phyloP scores from a whole-genome alignment of 208 protist species.

The Wallacemonas sp. region DNA sequence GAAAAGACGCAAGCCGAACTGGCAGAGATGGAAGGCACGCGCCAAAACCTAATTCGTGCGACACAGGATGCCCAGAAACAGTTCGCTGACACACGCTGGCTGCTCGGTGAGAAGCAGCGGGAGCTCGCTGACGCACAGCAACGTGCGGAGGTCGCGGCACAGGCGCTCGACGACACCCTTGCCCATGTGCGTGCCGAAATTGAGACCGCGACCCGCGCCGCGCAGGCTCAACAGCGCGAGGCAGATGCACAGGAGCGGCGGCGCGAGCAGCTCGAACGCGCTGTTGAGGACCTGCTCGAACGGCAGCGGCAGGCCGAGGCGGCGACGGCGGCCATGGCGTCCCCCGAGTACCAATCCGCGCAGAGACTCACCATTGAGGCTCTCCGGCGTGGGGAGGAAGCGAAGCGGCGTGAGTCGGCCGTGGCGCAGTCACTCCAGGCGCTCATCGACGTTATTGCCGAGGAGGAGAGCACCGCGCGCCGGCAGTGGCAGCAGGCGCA shows the following conservation, averaged over 20 bases:
- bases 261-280: neutral
- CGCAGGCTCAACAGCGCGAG: neutral
- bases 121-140: neutral
- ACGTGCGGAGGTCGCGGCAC: neutral
- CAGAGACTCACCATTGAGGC: neutral
- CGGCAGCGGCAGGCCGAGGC: neutral
- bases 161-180: neutral
- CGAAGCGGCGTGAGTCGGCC: neutral
- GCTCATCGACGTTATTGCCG: neutral
- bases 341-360: neutral
- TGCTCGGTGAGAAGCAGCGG: neutral
- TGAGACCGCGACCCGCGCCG: too few relatives aligned
- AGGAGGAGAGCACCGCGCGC: neutral
- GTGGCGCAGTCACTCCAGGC: neutral
- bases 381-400: neutral
- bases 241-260: neutral
- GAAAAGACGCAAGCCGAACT: neutral
- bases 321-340: neutral
- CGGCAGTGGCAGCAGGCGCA: neutral
- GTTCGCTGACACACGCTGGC: constrained; percentile 1
- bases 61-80: neutral
- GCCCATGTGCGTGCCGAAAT: too few relatives aligned
- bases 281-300: neutral
- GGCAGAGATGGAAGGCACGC: neutral
- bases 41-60: neutral